Base-by-base conservation (phyloP, 768 basidiomycete species). In the Lactarius pseudohatsudake region DNA sequence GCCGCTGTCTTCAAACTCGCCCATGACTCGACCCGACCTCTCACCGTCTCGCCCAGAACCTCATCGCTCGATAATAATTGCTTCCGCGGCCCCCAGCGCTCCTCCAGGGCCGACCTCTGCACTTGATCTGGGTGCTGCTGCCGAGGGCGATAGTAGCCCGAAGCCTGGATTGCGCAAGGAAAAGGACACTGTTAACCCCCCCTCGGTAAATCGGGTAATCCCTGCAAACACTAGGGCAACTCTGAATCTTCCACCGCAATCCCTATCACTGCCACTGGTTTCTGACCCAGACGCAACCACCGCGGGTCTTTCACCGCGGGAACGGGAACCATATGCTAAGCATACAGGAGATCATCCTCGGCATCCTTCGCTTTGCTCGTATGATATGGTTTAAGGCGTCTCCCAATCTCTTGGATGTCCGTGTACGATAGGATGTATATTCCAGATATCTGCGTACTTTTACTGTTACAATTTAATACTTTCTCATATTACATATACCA, bases 131-230 rank as follows among this genome's bases (percentile, higher is more conserved):
- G 43, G 43, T 8, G 7, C 8, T 20, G 20, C 20, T 10, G 20
- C 43, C 20, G 43, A n/a, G 43, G 43, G 18, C 5, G n/a, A 47
- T 8, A 2, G 45, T n/a, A 22, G 45, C n/a, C 0, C 2, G 45
- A 22, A 4, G 20, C n/a, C 45, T 22, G 45, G n/a, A n/a, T n/a
- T 15, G n/a, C n/a, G 9, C 20, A 9, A 4, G 45, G 45, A n/a
- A 6, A 22, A 1, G n/a, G 45, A n/a, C 2, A 2, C 9, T 4
- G 0, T 4, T n/a, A 4, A 22, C 15, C 1, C n/a, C 45, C 20
- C 20, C 5, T 9, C 20, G n/a, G 10, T 11, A 4, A 47, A 10
- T 11, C 9, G 45, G 2, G 45, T 3, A 10, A 22, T 47, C n/a
- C n/a, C 1, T 3, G n/a, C n/a, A 10, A 47, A n/a, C 45, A 22